Evolutionary conservation across 1,139 yeast genomes (phyloP).

Genomic region (Candida sp.): DNA sequence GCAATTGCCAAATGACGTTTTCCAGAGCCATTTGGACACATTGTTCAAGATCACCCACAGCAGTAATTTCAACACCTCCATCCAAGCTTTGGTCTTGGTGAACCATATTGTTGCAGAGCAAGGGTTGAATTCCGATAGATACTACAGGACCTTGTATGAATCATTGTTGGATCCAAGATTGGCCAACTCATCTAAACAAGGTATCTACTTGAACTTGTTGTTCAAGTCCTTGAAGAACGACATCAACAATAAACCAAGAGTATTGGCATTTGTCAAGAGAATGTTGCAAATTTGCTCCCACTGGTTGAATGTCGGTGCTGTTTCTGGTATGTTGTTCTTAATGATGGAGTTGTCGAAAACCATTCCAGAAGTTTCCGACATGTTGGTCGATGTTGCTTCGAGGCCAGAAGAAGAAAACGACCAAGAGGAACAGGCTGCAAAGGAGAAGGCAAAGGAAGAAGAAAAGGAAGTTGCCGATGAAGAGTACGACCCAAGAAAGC

Average conservation of each 20-base stretch:
- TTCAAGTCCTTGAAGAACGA: conserved; percentile 86
- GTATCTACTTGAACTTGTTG: conserved; percentile 83
- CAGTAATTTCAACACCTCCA: conserved; percentile 91
- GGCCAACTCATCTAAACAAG: conserved; percentile 84
- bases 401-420: conserved; percentile 41
- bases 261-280: conserved; percentile 91
- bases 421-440: conserved; percentile 29
- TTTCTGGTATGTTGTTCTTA: conserved; percentile 87
- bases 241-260: conserved; percentile 57
- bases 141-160: conserved; percentile 88
- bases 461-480: conserved; percentile 16
- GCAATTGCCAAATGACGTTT: conserved; percentile 70
- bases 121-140: conserved; percentile 69
- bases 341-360: conserved; percentile 63
- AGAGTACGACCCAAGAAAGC: conserved; percentile 82
- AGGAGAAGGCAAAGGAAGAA: conserved; percentile 10
- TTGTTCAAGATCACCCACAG: conserved; percentile 92
- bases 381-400: conserved; percentile 44
- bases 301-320: conserved; percentile 90
- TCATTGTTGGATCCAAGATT: conserved; percentile 86
- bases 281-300: conserved; percentile 82
- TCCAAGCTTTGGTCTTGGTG: conserved; percentile 88
- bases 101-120: conserved; percentile 73
- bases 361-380: conserved; percentile 45
- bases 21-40: conserved; percentile 81